A percentile compares a stretch with the other conserved stretches of the same genome.
Conservation (phyloP, 768 basidiomycete genomes). For the Rhodotorula paludigena region DNA sequence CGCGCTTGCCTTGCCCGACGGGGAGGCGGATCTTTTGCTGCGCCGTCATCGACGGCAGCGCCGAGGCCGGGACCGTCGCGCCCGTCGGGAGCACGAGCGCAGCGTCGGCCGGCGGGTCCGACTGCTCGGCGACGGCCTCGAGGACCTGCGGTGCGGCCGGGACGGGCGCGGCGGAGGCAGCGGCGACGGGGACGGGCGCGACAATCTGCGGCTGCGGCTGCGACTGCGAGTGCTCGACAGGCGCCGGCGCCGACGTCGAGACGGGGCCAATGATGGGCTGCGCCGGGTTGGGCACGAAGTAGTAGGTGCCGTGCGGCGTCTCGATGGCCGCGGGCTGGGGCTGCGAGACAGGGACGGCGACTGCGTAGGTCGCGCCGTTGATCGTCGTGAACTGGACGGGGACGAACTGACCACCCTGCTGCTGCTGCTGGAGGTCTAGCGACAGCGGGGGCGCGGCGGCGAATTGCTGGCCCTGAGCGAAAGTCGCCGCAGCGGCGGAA, state of each 20-base stretch:
- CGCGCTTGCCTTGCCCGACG: constrained; percentile 30
- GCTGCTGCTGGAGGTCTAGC: constrained; percentile 8
- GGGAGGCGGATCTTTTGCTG: constrained; percentile 33
- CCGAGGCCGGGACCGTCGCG: neutral
- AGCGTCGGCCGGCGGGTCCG: no score
- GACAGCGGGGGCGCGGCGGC: no score
- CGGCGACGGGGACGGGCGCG: neutral
- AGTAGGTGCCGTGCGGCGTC: constrained; percentile 32
- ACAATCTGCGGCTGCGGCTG: neutral
- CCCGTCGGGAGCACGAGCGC: constrained; percentile 13
- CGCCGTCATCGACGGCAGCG: neutral
- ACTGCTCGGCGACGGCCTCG: neutral
- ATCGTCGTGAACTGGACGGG: constrained; percentile 5
- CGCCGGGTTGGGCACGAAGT: constrained; percentile 24
- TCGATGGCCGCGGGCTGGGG: constrained; percentile 24
- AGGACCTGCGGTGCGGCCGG: neutral
- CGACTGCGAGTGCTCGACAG: neutral
- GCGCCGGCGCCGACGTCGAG: neutral
- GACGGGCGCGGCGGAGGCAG: neutral
- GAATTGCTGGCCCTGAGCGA: no score
- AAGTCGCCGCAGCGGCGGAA: no score
- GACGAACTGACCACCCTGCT: neutral
- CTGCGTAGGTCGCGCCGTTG: constrained; percentile 20
- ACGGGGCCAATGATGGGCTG: neutral
- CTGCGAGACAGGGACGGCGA: constrained; percentile 15